phyloP scores from a whole-genome alignment of 2,329 filamentous ascomycete species.

The Tolypocladium amazonense region DNA sequence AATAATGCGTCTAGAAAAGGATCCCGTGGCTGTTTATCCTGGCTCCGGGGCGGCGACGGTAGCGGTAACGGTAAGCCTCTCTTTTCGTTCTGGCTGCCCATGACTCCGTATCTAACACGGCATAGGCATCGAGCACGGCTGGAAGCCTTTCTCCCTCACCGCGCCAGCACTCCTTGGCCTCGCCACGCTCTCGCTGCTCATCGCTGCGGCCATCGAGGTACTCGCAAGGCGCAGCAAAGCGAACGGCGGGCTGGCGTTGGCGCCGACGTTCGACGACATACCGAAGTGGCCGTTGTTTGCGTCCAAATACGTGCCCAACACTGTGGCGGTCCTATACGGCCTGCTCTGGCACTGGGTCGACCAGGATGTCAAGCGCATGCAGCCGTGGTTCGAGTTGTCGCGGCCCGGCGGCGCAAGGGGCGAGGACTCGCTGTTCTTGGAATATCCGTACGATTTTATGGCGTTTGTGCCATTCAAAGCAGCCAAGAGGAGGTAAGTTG shows the following conservation, averaged over 20 bases:
- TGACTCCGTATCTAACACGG: background rate
- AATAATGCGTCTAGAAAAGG: background rate
- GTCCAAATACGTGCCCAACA: constrained; percentile 42
- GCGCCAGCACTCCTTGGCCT: constrained; percentile 25
- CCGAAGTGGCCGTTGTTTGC: constrained; percentile 22
- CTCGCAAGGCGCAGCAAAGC: constrained; percentile 27
- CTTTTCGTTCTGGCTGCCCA: background rate
- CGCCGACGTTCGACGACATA: constrained; percentile 15
- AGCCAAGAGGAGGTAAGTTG: constrained; percentile 15
- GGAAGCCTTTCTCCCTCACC: constrained; percentile 1
- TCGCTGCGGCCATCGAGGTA: constrained; percentile 29
- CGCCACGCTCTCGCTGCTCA: constrained; percentile 20
- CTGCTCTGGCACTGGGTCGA: constrained; percentile 51
- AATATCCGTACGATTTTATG: constrained; percentile 37
- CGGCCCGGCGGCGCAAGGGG: constrained; percentile 29
- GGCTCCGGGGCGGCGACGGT: background rate
- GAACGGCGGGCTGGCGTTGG: constrained; percentile 28
- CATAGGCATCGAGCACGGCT: background rate
- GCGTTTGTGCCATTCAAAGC: constrained; percentile 20
- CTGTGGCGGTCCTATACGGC: constrained; percentile 43
- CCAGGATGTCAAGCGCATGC: constrained; percentile 45
- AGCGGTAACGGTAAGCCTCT: too few relatives aligned
- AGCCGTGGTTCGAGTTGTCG: constrained; percentile 50
- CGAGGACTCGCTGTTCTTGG: constrained; percentile 35
- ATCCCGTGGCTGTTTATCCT: background rate